Evolutionary conservation across 2,329 filamentous ascomycete species (phyloP).

Genomic region (Verticillium alfalfae): DNA sequence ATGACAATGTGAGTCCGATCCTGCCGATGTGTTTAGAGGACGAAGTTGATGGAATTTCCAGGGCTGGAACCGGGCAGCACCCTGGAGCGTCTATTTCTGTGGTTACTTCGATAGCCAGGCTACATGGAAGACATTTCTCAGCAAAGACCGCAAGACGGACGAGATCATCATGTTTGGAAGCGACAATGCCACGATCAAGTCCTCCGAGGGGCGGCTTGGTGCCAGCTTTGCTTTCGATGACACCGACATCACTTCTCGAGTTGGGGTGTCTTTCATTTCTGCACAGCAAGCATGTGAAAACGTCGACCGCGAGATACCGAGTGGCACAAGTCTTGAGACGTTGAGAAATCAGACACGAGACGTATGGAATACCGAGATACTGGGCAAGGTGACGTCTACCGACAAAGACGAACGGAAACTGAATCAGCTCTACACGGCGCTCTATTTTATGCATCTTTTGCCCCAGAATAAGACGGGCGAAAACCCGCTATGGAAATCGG

Average conservation of each 20-base stretch:
- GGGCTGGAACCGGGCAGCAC: conserved; percentile 58
- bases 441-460: conserved; percentile 66
- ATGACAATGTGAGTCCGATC: conserved; percentile 47
- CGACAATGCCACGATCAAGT: conserved; percentile 23
- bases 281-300: conserved; percentile 52
- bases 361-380: conserved; percentile 56
- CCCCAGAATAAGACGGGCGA: conserved; percentile 68
- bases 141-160: conserved; percentile 21
- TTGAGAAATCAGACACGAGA: conserved; percentile 41
- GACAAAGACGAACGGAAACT: conserved; percentile 50
- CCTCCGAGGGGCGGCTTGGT: conserved; percentile 31
- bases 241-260: conserved; percentile 45
- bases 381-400: conserved; percentile 58
- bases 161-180: conserved; percentile 24
- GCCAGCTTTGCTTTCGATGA: conserved; percentile 50
- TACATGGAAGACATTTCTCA: conserved; percentile 38
- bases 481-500: conserved; percentile 59
- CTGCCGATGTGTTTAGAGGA: neutral
- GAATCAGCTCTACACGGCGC: conserved; percentile 57
- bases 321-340: conserved; percentile 30
- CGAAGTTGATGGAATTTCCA: conserved; percentile 12
- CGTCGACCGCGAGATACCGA: conserved; percentile 50
- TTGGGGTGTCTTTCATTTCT: conserved; percentile 67
- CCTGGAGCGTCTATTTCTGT: conserved; percentile 61
- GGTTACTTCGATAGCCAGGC: conserved; percentile 49